phyloP scores from a whole-genome alignment of 495 filamentous ascomycete species.

The Pseudoneurospora amorphoporcata region DNA sequence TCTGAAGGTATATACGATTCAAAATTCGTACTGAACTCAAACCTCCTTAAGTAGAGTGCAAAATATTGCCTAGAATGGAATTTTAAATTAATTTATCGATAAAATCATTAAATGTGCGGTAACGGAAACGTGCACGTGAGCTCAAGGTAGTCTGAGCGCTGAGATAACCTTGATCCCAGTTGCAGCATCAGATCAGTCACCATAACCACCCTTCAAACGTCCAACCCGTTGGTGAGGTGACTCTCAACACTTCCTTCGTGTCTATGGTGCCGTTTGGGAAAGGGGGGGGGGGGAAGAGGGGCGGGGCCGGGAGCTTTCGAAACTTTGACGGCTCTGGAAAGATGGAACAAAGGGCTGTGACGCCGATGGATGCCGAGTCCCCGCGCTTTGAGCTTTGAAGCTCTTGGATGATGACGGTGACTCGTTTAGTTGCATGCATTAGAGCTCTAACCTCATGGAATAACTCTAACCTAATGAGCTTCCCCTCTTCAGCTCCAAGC shows the following conservation, averaged over 20 bases:
- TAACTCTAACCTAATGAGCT: background rate
- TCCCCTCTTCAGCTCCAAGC: background rate
- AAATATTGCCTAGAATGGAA: too few relatives aligned
- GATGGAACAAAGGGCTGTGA: background rate
- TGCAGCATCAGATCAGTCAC: background rate
- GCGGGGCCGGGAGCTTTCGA: background rate
- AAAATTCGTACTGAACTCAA: too few relatives aligned
- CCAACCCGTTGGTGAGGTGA: background rate
- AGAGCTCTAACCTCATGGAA: background rate
- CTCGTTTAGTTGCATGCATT: background rate
- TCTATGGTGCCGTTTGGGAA: background rate
- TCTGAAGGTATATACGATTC: too few relatives aligned
- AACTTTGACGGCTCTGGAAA: background rate
- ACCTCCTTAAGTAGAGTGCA: too few relatives aligned
- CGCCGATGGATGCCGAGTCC: background rate
- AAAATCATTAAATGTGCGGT: too few relatives aligned
- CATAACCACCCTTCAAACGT: background rate
- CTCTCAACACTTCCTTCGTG: background rate
- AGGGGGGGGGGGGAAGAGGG: too few relatives aligned
- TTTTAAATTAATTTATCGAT: too few relatives aligned
- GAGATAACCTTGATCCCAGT: background rate
- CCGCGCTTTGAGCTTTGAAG: background rate
- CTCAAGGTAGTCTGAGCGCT: too few relatives aligned
- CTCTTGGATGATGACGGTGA: background rate
- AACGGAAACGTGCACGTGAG: too few relatives aligned